Percentiles rank a stretch among this genome's conserved stretches.
Conservation (phyloP, 2,329 filamentous ascomycete genomes). For the Nannizzia gypsea region DNA sequence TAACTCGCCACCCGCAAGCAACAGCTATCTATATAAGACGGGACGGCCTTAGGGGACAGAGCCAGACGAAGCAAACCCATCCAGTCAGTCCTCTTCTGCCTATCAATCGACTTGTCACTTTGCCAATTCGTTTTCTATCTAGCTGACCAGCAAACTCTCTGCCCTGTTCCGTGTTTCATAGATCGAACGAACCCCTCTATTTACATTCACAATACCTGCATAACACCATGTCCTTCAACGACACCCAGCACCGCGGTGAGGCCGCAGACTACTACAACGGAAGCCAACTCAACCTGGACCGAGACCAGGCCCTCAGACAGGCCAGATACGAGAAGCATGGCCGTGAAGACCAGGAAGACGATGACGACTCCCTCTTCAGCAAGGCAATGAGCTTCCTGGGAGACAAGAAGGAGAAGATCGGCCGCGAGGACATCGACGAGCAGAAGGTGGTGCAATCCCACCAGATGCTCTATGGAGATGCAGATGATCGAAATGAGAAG, state of each 20-base stretch:
- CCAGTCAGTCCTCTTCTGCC: not conserved
- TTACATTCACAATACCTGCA: conserved; percentile 11
- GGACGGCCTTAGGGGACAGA: too few species aligned
- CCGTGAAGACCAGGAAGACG: conserved; percentile 35
- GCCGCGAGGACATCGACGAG: conserved; percentile 48
- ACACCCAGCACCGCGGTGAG: not conserved
- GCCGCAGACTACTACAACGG: conserved; percentile 5
- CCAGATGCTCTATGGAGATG: conserved; percentile 58
- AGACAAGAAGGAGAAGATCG: conserved; percentile 39
- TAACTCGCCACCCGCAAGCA: not conserved
- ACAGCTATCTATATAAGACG: too few species aligned
- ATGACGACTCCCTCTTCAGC: conserved; percentile 39
- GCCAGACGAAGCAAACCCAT: not conserved
- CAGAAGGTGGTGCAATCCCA: conserved; percentile 60
- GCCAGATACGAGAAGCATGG: conserved; percentile 32
- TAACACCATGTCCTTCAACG: conserved; percentile 11
- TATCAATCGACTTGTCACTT: not conserved
- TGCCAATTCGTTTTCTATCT: not conserved
- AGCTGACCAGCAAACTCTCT: not conserved
- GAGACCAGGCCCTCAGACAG: conserved; percentile 43
- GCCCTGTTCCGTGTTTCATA: too few species aligned
- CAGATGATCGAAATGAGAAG: conserved; percentile 37
- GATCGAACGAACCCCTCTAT: not conserved
- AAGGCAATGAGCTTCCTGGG: conserved; percentile 44
- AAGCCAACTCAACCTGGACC: conserved; percentile 35